Evolutionary conservation across 257 asterid genomes (phyloP).

Genomic region (Penstemon barbatus): DNA sequence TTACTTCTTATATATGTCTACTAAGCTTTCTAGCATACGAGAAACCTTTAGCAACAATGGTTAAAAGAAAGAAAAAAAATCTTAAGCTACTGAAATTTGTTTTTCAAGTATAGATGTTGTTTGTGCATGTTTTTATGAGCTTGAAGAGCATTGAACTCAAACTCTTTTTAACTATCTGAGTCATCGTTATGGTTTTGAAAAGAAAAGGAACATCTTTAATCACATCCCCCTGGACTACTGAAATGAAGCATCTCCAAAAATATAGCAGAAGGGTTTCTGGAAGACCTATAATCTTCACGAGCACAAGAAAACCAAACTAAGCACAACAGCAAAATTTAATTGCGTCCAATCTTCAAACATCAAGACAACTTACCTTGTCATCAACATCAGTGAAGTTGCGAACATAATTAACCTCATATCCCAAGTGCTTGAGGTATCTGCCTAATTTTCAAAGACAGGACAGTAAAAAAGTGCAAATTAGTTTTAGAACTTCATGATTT

Average conservation of each 20-base stretch:
- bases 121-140: background rate
- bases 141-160: background rate
- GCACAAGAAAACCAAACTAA: background rate
- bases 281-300: background rate
- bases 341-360: background rate
- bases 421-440: slow-evolving; percentile 91
- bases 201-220: slow-evolving; percentile 9
- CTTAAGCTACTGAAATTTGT: slow-evolving; percentile 7
- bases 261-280: background rate
- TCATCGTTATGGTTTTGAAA: background rate
- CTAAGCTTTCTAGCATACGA: background rate
- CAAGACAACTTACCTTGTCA: slow-evolving; percentile 66
- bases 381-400: slow-evolving; percentile 98
- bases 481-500: slow-evolving; percentile 11
- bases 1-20: background rate
- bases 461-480: slow-evolving; percentile 32
- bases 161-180: background rate
- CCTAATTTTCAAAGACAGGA: slow-evolving; percentile 48
- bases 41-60: background rate
- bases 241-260: background rate
- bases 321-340: slow-evolving; percentile 15
- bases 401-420: slow-evolving; percentile 85
- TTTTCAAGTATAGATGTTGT: slow-evolving; percentile 7
- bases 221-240: slow-evolving; percentile 1
- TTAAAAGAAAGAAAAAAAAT: background rate